Evolutionary conservation across 1,284 basidiomycete genomes (phyloP).

Genomic region (Amylostereum chailletii): DNA sequence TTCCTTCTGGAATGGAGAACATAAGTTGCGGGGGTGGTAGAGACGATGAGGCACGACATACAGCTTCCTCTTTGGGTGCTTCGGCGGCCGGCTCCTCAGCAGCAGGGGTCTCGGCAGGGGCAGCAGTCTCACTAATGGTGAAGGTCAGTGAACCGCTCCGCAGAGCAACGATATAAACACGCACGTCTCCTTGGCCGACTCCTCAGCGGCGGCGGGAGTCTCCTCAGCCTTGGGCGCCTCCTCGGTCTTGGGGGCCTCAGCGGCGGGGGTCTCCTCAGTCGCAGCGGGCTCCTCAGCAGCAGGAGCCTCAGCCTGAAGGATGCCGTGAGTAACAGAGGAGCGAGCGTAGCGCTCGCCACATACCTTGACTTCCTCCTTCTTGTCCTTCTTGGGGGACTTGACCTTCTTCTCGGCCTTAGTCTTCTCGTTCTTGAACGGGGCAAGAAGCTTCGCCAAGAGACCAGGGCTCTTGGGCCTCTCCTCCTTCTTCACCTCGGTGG

Average conservation of each 20-base stretch:
- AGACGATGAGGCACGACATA: slow-evolving; percentile 17
- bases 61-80: slow-evolving; percentile 58
- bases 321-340: no score
- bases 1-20: slow-evolving; percentile 29
- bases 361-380: slow-evolving; percentile 62
- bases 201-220: slow-evolving; percentile 27
- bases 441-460: slow-evolving; percentile 61
- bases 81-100: slow-evolving; percentile 25
- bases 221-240: slow-evolving; percentile 35
- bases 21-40: neutral
- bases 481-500: slow-evolving; percentile 56
- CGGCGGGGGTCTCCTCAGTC: slow-evolving; percentile 21
- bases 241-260: slow-evolving; percentile 25
- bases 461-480: slow-evolving; percentile 72
- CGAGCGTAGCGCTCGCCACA: slow-evolving; percentile 9
- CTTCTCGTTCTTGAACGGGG: slow-evolving; percentile 49
- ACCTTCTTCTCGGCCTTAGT: slow-evolving; percentile 48
- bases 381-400: slow-evolving; percentile 44
- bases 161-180: slow-evolving; percentile 17
- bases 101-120: slow-evolving; percentile 25
- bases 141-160: neutral
- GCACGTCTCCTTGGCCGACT: slow-evolving; percentile 49
- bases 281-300: slow-evolving; percentile 24
- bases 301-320: slow-evolving; percentile 24
- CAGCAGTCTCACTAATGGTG: slow-evolving; percentile 9